Percentiles rank a stretch among this genome's conserved stretches.
phyloP scores from a whole-genome alignment of 1,284 basidiomycete genomes.

The Ceratobasidium papillatum region DNA sequence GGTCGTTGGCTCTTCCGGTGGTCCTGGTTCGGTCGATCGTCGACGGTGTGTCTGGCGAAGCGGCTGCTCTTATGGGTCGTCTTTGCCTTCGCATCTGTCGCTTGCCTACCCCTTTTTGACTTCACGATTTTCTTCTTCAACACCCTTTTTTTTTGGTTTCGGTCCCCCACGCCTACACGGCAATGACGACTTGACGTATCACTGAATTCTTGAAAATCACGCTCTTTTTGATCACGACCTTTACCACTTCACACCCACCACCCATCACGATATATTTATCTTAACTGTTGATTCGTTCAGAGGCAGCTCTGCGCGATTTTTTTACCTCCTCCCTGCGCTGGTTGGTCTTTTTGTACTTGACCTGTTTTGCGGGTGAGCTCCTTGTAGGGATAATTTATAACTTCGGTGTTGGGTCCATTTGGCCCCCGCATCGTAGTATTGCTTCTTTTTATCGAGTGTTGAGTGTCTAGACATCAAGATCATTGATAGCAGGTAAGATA shows the following conservation, averaged over 20 bases:
- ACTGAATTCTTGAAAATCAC: constrained; percentile 29
- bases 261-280: constrained; percentile 21
- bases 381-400: constrained; percentile 38
- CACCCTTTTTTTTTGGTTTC: constrained; percentile 14
- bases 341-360: constrained; percentile 22
- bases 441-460: neutral
- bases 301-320: constrained; percentile 40
- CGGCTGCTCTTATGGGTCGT: constrained; percentile 34
- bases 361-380: constrained; percentile 35
- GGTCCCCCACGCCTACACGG: constrained; percentile 33
- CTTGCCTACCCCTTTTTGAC: constrained; percentile 7
- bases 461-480: neutral
- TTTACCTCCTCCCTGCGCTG: constrained; percentile 40
- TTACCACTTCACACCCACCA: constrained; percentile 21
- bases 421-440: constrained; percentile 36
- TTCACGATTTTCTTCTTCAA: neutral
- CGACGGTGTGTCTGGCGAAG: constrained; percentile 15
- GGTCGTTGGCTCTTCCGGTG: neutral
- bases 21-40: constrained; percentile 9
- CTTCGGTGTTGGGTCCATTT: constrained; percentile 36
- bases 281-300: constrained; percentile 21
- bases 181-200: constrained; percentile 13
- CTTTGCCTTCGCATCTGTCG: constrained; percentile 17
- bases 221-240: constrained; percentile 20
- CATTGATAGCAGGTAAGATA: neutral